These are phyloP conservation scores for Termitomyces sp. DNA, from an alignment of 768 basidiomycete species.

Conservation along the genomic window DNA sequence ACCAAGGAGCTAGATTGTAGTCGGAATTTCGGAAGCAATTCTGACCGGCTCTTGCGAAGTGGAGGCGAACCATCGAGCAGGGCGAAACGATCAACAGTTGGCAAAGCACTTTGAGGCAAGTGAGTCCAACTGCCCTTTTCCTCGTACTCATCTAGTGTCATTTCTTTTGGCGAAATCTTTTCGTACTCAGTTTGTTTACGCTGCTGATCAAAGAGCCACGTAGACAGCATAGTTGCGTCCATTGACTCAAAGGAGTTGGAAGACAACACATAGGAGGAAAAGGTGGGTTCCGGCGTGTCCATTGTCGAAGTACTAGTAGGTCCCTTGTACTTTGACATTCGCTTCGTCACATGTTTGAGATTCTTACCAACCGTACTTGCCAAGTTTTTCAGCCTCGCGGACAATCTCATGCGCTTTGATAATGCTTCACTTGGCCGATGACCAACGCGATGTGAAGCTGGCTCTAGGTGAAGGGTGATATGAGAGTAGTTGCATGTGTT, in stretches of 20 bases:
- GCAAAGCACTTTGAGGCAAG: conserved; percentile 13
- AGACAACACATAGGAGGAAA: conserved; percentile 6
- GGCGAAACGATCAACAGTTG: conserved; percentile 2
- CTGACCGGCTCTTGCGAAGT: not conserved
- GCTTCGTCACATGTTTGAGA: conserved; percentile 19
- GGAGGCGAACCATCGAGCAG: not conserved
- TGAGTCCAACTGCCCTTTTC: conserved; percentile 45
- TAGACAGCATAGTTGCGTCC: conserved; percentile 19
- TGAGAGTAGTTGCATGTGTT: conserved; percentile 30
- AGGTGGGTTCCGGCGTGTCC: not conserved
- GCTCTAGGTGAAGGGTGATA: conserved; percentile 18
- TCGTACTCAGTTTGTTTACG: conserved; percentile 22
- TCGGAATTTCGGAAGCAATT: not conserved
- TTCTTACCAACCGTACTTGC: conserved; percentile 21
- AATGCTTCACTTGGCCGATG: not conserved
- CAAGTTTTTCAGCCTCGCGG: conserved; percentile 29
- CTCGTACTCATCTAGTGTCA: conserved; percentile 48
- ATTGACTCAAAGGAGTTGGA: conserved; percentile 20
- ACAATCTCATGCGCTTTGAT: conserved; percentile 18
- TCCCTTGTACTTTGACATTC: conserved; percentile 18
- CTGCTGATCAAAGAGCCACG: conserved; percentile 38
- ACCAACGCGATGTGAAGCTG: not conserved
- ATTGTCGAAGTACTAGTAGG: not conserved
- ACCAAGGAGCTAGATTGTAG: not conserved
- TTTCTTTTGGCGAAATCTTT: conserved; percentile 20